These are phyloP conservation scores for Dictyostelium gargantuum DNA, from an alignment of 208 protist species.

Conservation along the genomic window DNA sequence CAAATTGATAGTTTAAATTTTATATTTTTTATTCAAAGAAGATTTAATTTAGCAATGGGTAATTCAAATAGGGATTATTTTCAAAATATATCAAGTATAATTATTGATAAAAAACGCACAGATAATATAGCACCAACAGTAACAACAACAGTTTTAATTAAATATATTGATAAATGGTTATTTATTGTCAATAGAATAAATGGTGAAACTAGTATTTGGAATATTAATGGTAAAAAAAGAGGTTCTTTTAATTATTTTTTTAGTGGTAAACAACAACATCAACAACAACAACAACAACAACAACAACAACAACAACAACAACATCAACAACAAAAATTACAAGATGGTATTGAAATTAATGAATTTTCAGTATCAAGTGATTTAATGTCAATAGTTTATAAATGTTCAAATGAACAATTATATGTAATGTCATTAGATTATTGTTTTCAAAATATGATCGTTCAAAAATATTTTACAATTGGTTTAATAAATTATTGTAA, in stretches of 20 bases:
- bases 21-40: slow-evolving; percentile 16
- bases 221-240: slow-evolving; percentile 34
- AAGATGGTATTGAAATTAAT: background rate
- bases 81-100: background rate
- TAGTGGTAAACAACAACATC: background rate
- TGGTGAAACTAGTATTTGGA: slow-evolving; percentile 30
- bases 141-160: background rate
- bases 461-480: background rate
- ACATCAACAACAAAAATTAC: background rate
- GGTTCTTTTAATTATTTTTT: background rate
- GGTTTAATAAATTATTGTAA: background rate
- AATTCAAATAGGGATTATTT: background rate
- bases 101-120: background rate
- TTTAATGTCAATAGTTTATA: background rate
- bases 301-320: too few relatives aligned
- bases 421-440: slow-evolving; percentile 23
- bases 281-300: too few relatives aligned
- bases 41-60: background rate
- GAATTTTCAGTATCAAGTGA: slow-evolving; percentile 25
- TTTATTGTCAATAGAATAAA: background rate
- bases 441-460: background rate
- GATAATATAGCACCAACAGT: background rate
- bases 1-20: background rate
- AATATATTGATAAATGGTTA: slow-evolving; percentile 38
- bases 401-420: background rate